phyloP scores from a whole-genome alignment of 2,329 filamentous ascomycete species.

The Clarireedia paspali region DNA sequence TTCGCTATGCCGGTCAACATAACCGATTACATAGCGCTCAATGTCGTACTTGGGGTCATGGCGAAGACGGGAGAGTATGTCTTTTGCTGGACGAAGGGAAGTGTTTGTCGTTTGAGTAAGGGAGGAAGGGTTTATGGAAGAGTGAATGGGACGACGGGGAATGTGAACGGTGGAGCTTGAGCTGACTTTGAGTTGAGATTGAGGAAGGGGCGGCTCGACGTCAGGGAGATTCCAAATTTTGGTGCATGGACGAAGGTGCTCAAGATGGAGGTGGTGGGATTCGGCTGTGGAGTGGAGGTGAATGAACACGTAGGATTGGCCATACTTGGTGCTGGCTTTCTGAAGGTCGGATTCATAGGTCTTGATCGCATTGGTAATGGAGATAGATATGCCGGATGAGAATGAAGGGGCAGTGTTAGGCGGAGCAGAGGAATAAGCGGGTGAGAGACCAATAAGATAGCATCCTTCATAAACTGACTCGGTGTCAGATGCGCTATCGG shows the following conservation, averaged over 20 bases:
- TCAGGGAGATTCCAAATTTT: background rate
- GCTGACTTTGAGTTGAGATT: background rate
- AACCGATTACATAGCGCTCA: constrained; percentile 21
- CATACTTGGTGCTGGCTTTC: too few species aligned
- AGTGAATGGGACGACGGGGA: too few species aligned
- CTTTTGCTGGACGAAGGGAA: background rate
- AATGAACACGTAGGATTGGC: background rate
- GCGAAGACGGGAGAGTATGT: constrained; percentile 19
- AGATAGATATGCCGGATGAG: background rate
- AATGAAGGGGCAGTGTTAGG: background rate
- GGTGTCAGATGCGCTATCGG: background rate
- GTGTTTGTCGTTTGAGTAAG: too few species aligned
- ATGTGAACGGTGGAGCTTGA: too few species aligned
- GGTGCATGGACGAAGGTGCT: background rate
- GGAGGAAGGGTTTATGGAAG: too few species aligned
- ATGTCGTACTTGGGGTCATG: constrained; percentile 16
- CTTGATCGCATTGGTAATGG: background rate
- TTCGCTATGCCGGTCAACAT: constrained; percentile 15
- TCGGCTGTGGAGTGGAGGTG: background rate
- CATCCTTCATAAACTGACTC: constrained; percentile 16
- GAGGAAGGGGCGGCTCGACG: background rate
- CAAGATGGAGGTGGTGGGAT: background rate
- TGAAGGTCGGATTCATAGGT: background rate
- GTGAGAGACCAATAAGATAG: constrained; percentile 11
- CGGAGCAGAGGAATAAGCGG: background rate